Conservation (phyloP, 2,329 filamentous ascomycete species). For the Paraphaeosphaeria sporulosa region DNA sequence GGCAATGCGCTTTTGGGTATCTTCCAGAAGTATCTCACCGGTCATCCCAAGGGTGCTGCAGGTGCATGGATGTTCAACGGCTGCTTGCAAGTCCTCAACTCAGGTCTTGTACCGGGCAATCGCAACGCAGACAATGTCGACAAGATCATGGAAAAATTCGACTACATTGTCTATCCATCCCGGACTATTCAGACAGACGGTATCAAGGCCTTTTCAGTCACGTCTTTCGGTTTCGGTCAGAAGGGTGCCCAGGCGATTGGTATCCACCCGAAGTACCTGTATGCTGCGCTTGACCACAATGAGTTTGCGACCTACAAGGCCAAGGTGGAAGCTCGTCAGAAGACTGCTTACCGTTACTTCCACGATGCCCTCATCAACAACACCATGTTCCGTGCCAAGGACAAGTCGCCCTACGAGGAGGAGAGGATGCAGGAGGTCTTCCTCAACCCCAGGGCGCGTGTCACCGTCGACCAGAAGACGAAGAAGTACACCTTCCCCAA, state of each 20-base stretch:
- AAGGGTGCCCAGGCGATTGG: conserved; percentile 98
- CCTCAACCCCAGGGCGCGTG: conserved; percentile 91
- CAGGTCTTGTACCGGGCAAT: conserved; percentile 93
- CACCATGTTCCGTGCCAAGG: conserved; percentile 95
- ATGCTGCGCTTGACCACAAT: conserved; percentile 86
- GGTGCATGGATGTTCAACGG: conserved; percentile 99
- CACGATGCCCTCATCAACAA: conserved; percentile 99
- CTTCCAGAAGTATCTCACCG: conserved; percentile 99
- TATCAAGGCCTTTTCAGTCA: conserved; percentile 98
- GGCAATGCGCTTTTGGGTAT: conserved; percentile 95
- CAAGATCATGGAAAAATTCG: conserved; percentile 94
- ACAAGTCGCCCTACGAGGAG: conserved; percentile 86
- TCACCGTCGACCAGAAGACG: conserved; percentile 85
- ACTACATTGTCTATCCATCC: conserved; percentile 97
- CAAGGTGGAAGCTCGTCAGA: conserved; percentile 92
- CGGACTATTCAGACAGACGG: conserved; percentile 96
- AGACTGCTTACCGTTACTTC: conserved; percentile 99
- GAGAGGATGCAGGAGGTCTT: conserved; percentile 87
- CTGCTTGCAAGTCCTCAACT: conserved; percentile 93
- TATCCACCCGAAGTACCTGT: conserved; percentile 96
- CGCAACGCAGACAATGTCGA: conserved; percentile 98
- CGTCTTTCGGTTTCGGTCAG: conserved; percentile 98
- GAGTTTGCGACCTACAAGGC: conserved; percentile 82
- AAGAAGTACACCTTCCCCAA: conserved; percentile 75
- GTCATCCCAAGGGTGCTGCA: conserved; percentile 98